Percentiles rank a stretch among this genome's conserved stretches.
These are phyloP conservation scores for Ceratobasidium theobromae DNA, from an alignment of 1,284 basidiomycete genomes.

Conservation along the genomic window DNA sequence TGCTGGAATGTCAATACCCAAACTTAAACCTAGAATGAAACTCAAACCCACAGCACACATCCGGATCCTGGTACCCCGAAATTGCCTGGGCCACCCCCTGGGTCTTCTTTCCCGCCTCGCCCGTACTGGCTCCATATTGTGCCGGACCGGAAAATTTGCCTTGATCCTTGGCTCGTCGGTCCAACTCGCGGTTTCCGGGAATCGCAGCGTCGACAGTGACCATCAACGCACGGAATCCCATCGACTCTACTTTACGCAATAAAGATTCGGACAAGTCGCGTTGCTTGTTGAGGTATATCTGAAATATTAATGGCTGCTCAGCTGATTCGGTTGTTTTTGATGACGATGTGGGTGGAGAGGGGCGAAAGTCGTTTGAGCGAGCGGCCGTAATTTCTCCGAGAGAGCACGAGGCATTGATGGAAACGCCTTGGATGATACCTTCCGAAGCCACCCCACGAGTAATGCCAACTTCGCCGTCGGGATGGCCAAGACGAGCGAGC, in stretches of 20 bases:
- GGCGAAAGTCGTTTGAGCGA: conserved; percentile 38
- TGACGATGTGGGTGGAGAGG: not conserved
- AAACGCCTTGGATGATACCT: conserved; percentile 83
- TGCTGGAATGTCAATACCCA: conserved; percentile 9
- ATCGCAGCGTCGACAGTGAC: conserved; percentile 89
- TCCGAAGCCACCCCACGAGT: conserved; percentile 70
- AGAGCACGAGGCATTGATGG: conserved; percentile 82
- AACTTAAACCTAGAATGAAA: conserved; percentile 5
- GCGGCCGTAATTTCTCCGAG: conserved; percentile 67
- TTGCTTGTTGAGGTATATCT: conserved; percentile 81
- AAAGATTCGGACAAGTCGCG: conserved; percentile 68
- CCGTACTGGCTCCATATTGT: conserved; percentile 43
- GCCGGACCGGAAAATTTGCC: conserved; percentile 32
- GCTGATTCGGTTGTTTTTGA: conserved; percentile 44
- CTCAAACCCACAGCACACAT: conserved; percentile 41
- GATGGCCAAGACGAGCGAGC: conserved; percentile 88
- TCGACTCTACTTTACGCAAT: conserved; percentile 66
- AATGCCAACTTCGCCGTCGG: conserved; percentile 80
- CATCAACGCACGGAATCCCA: conserved; percentile 85
- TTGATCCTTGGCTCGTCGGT: conserved; percentile 51
- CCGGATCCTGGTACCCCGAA: conserved; percentile 50
- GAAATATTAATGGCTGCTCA: conserved; percentile 75
- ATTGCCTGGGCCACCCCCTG: conserved; percentile 49
- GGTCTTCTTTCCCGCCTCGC: conserved; percentile 40
- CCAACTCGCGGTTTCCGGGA: conserved; percentile 82